Evolutionary conservation across 345 rosid species (phyloP).

Genomic region (Nasturtium officinale): DNA sequence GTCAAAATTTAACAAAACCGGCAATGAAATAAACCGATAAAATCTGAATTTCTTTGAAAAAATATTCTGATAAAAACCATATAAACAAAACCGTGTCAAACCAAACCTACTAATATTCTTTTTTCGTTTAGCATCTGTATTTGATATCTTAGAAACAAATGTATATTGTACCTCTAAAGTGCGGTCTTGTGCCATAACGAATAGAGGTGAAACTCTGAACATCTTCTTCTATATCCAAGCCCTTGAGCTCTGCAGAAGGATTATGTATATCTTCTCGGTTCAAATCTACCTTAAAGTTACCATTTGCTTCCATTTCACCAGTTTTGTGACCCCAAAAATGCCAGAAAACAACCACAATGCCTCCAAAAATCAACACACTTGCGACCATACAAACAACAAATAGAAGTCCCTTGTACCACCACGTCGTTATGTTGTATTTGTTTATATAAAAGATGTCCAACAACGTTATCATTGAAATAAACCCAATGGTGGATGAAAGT

Average conservation of each 20-base stretch:
- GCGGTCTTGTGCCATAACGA: constrained; percentile 79
- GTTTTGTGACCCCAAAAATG: constrained; percentile 57
- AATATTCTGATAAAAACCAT: background rate
- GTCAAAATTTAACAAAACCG: background rate
- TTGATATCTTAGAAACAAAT: background rate
- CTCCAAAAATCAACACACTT: constrained; percentile 68
- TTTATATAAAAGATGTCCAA: constrained; percentile 61
- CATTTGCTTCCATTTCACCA: constrained; percentile 22
- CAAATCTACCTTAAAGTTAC: constrained; percentile 17
- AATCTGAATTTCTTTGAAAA: background rate
- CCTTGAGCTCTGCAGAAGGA: constrained; percentile 23
- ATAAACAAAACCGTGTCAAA: background rate
- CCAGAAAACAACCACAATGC: constrained; percentile 71
- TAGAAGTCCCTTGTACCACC: constrained; percentile 92
- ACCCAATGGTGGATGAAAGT: constrained; percentile 59
- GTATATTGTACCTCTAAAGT: constrained; percentile 63
- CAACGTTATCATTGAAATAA: constrained; percentile 49
- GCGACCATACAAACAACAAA: constrained; percentile 67
- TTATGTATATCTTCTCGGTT: constrained; percentile 6
- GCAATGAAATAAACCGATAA: background rate
- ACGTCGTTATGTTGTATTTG: constrained; percentile 51
- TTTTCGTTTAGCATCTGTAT: background rate
- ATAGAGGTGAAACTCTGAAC: constrained; percentile 37
- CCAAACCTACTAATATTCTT: background rate
- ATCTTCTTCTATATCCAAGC: constrained; percentile 13